phyloP scores from a whole-genome alignment of 2,329 filamentous ascomycete genomes.

The Pseudocercospora cruenta region DNA sequence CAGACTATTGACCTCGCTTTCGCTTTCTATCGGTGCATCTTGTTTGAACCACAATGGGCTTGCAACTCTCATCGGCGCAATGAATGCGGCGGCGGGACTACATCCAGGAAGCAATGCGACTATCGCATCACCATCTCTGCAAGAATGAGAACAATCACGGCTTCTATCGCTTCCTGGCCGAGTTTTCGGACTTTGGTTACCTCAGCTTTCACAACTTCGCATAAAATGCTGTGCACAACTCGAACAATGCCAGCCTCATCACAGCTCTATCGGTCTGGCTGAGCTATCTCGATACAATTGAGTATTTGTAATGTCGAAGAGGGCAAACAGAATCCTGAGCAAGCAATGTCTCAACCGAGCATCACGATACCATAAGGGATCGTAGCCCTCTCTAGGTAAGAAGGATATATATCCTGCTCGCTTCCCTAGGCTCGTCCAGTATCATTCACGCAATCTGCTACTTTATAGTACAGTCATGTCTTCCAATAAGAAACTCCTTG shows the following conservation, averaged over 20 bases:
- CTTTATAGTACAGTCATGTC: constrained; percentile 4
- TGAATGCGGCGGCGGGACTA: too few relatives aligned
- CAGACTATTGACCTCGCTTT: too few relatives aligned
- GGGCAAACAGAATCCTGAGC: background rate
- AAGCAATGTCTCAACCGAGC: background rate
- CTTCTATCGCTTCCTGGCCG: background rate
- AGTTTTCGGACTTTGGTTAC: background rate
- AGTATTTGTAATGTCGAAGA: background rate
- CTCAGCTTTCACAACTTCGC: background rate
- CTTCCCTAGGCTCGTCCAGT: background rate
- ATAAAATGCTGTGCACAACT: background rate
- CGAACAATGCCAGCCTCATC: background rate
- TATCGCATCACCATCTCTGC: too few relatives aligned
- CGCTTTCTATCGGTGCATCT: too few relatives aligned
- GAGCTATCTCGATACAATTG: background rate
- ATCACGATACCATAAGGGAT: too few relatives aligned
- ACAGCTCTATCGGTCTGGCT: background rate
- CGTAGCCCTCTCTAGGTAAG: too few relatives aligned
- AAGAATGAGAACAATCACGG: background rate
- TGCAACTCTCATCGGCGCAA: too few relatives aligned
- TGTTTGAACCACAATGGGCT: too few relatives aligned
- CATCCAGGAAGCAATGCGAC: too few relatives aligned
- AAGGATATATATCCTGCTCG: background rate
- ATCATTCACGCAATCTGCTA: background rate
- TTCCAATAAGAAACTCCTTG: constrained; percentile 36